Evolutionary conservation across 768 basidiomycete genomes (phyloP).

Genomic region (Pleurotus tuber-regium): DNA sequence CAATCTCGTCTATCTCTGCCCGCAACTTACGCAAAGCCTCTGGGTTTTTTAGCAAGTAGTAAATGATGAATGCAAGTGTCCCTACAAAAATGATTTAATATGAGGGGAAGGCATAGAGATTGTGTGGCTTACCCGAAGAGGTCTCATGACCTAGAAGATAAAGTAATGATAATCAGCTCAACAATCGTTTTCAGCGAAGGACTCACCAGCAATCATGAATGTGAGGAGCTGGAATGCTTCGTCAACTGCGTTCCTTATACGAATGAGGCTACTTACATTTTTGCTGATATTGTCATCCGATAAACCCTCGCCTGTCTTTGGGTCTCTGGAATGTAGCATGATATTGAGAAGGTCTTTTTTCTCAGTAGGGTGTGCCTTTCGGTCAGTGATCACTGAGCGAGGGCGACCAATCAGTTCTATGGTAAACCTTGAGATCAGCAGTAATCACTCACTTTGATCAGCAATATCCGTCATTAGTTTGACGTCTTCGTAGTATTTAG

Average conservation of each 20-base stretch:
- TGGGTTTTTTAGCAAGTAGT: conserved; percentile 43
- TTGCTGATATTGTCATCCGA: conserved; percentile 38
- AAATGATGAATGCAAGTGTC: conserved; percentile 39
- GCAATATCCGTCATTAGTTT: conserved; percentile 40
- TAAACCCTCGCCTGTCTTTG: conserved; percentile 40
- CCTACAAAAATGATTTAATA: conserved; percentile 23
- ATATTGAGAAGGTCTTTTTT: conserved; percentile 43
- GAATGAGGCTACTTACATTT: conserved; percentile 29
- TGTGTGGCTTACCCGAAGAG: conserved; percentile 15
- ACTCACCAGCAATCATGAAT: conserved; percentile 46
- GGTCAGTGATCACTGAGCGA: conserved; percentile 34
- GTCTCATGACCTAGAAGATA: conserved; percentile 22
- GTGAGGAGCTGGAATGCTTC: conserved; percentile 35
- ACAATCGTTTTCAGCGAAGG: not conserved
- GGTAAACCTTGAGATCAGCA: not conserved
- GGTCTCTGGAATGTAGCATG: conserved; percentile 45
- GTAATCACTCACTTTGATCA: conserved; percentile 29
- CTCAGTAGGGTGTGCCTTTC: conserved; percentile 33
- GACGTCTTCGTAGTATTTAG: conserved; percentile 39
- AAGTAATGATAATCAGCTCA: not conserved
- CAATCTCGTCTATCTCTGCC: conserved; percentile 43
- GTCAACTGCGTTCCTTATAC: not conserved
- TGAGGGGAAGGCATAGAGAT: not conserved
- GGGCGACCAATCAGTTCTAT: no score
- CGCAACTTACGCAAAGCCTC: conserved; percentile 42